These are phyloP conservation scores for Kwoniella sp. DNA, from an alignment of 768 basidiomycete species.

Conservation along the genomic window DNA sequence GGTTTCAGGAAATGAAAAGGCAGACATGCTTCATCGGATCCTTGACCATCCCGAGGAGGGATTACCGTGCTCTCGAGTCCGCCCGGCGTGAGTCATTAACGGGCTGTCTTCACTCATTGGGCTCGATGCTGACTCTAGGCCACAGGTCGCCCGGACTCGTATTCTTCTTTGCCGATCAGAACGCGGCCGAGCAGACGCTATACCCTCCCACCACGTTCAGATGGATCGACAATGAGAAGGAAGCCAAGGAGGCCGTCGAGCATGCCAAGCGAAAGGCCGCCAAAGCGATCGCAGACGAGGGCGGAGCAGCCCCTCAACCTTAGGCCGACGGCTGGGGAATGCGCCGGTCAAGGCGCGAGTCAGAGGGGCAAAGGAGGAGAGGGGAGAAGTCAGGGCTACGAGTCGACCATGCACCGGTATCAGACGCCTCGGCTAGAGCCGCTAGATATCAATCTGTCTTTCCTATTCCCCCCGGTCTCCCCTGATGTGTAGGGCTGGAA, in stretches of 20 bases:
- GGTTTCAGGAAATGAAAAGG: constrained; percentile 75
- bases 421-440: too few species aligned
- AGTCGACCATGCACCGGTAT: too few species aligned
- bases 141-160: constrained; percentile 65
- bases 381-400: too few species aligned
- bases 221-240: constrained; percentile 47
- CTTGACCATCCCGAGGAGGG: constrained; percentile 74
- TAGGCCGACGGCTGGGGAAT: too few species aligned
- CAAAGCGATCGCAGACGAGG: constrained; percentile 22
- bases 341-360: too few species aligned
- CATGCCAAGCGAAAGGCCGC: constrained; percentile 31
- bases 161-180: constrained; percentile 92
- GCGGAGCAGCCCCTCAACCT: too few species aligned
- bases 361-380: too few species aligned
- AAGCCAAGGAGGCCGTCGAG: constrained; percentile 42
- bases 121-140: neutral
- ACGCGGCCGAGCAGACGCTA: constrained; percentile 57
- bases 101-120: neutral
- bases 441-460: too few species aligned
- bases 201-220: constrained; percentile 42
- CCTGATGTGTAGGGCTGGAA: too few species aligned
- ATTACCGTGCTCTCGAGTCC: constrained; percentile 77
- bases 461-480: too few species aligned
- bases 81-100: constrained; percentile 55
- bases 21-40: constrained; percentile 64